Percentiles rank a stretch among this genome's conserved stretches.
These are phyloP conservation scores for Acer yangbiense DNA, from an alignment of 345 rosid genomes.

Conservation along the genomic window DNA sequence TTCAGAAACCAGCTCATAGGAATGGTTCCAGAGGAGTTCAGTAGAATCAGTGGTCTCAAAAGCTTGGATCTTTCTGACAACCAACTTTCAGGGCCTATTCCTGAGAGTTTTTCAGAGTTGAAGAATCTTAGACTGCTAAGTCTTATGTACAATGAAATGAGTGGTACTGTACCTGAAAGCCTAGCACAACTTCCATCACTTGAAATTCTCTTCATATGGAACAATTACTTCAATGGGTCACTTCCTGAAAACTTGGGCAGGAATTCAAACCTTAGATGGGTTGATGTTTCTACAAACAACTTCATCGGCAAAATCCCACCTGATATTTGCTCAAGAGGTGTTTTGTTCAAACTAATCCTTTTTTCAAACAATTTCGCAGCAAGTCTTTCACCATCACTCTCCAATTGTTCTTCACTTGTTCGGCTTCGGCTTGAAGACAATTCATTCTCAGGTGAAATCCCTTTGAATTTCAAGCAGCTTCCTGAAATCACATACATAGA, in stretches of 20 bases:
- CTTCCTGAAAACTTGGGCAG: constrained; percentile 78
- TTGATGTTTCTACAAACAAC: constrained; percentile 85
- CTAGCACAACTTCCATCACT: constrained; percentile 77
- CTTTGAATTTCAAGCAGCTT: constrained; percentile 56
- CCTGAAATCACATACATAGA: constrained; percentile 77
- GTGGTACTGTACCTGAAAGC: constrained; percentile 72
- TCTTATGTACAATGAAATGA: constrained; percentile 87
- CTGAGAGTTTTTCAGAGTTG: constrained; percentile 68
- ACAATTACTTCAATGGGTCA: constrained; percentile 75
- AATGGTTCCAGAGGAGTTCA: constrained; percentile 66
- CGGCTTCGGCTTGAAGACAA: constrained; percentile 89
- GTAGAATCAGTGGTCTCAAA: constrained; percentile 52
- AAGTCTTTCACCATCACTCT: constrained; percentile 61
- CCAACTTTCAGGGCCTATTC: constrained; percentile 70
- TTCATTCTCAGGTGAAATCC: constrained; percentile 76
- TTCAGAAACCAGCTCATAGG: constrained; percentile 78
- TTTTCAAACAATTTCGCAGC: constrained; percentile 79
- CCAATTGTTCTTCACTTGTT: constrained; percentile 76
- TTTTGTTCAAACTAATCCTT: constrained; percentile 65
- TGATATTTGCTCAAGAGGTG: constrained; percentile 75
- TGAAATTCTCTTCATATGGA: constrained; percentile 86
- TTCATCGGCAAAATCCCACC: constrained; percentile 77
- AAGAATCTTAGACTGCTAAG: constrained; percentile 74
- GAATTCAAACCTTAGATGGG: constrained; percentile 78
- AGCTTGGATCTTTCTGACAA: constrained; percentile 91